Percentiles rank a stretch among this genome's conserved stretches.
Conservation (phyloP, 495 filamentous ascomycete genomes). For the Darksidea phi region DNA sequence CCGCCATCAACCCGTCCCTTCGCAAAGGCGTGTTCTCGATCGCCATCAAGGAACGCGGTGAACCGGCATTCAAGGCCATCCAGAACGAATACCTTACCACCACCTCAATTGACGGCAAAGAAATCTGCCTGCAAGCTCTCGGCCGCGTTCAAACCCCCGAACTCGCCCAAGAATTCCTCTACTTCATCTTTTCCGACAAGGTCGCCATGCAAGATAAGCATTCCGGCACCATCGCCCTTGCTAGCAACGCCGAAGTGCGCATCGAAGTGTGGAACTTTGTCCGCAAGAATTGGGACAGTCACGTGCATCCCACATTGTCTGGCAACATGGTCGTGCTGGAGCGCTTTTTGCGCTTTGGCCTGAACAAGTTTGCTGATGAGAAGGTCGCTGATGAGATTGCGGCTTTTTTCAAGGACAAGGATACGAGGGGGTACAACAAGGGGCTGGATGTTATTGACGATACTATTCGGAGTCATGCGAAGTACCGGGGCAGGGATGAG, state of each 20-base stretch:
- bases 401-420: constrained; percentile 77
- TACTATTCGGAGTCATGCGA: constrained; percentile 72
- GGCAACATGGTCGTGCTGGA: constrained; percentile 83
- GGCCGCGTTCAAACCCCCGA: constrained; percentile 69
- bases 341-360: constrained; percentile 72
- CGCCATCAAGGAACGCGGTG: constrained; percentile 66
- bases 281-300: constrained; percentile 68
- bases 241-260: constrained; percentile 67
- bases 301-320: constrained; percentile 64
- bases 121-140: constrained; percentile 74
- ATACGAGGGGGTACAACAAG: constrained; percentile 76
- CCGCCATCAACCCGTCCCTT: constrained; percentile 74
- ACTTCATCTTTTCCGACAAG: constrained; percentile 76
- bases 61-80: constrained; percentile 66
- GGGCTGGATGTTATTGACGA: constrained; percentile 76
- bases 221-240: constrained; percentile 68
- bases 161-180: constrained; percentile 67
- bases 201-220: constrained; percentile 83
- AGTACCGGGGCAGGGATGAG: constrained; percentile 73
- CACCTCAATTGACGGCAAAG: constrained; percentile 82
- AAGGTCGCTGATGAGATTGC: constrained; percentile 73
- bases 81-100: constrained; percentile 80
- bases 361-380: constrained; percentile 72
- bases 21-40: constrained; percentile 77
- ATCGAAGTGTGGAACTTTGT: constrained; percentile 78